Base-by-base conservation (phyloP, 768 basidiomycete genomes). In the Auriscalpium vulgare region DNA sequence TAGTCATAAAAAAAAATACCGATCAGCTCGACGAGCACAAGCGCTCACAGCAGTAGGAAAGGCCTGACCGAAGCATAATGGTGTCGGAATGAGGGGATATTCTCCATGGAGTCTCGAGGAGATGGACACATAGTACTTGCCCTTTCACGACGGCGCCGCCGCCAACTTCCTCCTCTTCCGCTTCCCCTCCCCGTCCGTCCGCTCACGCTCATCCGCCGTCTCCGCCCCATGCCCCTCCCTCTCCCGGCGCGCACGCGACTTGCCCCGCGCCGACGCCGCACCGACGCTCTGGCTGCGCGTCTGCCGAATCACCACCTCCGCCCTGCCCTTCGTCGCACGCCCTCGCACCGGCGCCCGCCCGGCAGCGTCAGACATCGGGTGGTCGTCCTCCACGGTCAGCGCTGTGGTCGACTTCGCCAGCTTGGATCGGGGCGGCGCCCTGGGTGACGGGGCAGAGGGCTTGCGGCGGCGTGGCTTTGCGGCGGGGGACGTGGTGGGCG, bases 201-300 rank as follows among this genome's bases (percentile, higher is more conserved):
- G 38, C 51, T 52, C 51, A n/a, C 43, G 38, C 51, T 52, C 51
- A 21, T 52, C 51, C n/a, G 16, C 51, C 5, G 38, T 52, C 37
- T 52, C 51, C 8, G 23, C 17, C 21, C 37, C 51, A 16, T 21
- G 23, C 29, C 29, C 29, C 29, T 29, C 29, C 29, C 29, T 2
- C n/a, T 43, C 37, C 38, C 43, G 17, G 16, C 17, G 10, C 19
- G n/a, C 37, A 8, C 38, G 14, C 34, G 51, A 43, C 29, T 43
- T 40, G 14, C 21, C 13, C 49, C 49, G 40, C 14, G 14, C 13
- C 3, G 49, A 13, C 14, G 37, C 35, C n/a, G 14, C 23, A 16
- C 29, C 29, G 29, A 29, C 29, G 29, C 29, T 29, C 29, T 29
- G 29, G 29, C 49, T 50, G 10, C 51, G 40, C 40, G 40, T 43